Conservation (phyloP, 2,329 filamentous ascomycete genomes). For the Paraphaeosphaeria minitans region DNA sequence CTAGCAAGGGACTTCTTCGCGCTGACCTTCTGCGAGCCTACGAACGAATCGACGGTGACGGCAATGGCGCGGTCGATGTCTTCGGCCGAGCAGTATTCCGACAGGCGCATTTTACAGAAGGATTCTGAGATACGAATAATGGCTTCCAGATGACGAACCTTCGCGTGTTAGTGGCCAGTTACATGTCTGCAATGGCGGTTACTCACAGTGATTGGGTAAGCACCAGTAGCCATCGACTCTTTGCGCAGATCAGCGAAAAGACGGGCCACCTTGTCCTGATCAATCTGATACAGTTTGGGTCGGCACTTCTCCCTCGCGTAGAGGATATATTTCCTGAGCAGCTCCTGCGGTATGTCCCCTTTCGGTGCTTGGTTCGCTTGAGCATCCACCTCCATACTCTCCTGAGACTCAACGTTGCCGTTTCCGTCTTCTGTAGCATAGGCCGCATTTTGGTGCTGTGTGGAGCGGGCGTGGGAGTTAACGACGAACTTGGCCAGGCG, state of each 20-base stretch:
- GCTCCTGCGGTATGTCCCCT: constrained; percentile 84
- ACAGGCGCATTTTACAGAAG: constrained; percentile 98
- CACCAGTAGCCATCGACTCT: constrained; percentile 90
- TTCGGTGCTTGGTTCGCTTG: constrained; percentile 60
- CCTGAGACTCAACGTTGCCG: constrained; percentile 47
- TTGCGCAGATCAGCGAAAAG: constrained; percentile 96
- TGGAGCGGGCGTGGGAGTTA: constrained; percentile 88
- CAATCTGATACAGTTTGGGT: constrained; percentile 95
- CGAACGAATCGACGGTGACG: constrained; percentile 94
- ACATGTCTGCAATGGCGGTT: not conserved
- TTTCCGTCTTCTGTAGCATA: constrained; percentile 33
- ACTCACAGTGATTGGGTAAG: constrained; percentile 95
- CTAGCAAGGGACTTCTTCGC: constrained; percentile 95
- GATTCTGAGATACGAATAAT: constrained; percentile 94
- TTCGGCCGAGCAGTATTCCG: constrained; percentile 85
- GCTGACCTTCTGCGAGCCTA: constrained; percentile 94
- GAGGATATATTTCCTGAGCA: constrained; percentile 94
- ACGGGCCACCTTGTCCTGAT: constrained; percentile 93
- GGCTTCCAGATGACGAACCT: constrained; percentile 97
- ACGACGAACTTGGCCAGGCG: constrained; percentile 93
- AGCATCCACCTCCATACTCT: constrained; percentile 57
- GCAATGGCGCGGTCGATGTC: constrained; percentile 98
- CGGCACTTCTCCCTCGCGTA: constrained; percentile 88
- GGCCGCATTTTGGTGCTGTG: constrained; percentile 61
- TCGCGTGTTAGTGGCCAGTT: constrained; percentile 20